phyloP scores from a whole-genome alignment of 2,329 filamentous ascomycete species.

The Penicillium sp. region DNA sequence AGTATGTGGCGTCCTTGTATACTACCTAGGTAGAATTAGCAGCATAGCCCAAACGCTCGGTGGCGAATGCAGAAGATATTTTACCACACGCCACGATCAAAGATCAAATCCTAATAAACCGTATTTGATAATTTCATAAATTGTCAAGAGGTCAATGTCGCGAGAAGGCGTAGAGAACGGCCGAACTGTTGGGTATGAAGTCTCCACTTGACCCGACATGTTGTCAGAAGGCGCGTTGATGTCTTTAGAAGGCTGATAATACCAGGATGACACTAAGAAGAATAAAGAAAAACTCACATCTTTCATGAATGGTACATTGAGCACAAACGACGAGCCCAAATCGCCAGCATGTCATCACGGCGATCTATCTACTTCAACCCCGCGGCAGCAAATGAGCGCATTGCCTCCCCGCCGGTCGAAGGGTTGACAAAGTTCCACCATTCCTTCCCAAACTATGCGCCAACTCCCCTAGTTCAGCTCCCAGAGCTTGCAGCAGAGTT shows the following conservation, averaged over 20 bases:
- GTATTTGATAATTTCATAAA: no score
- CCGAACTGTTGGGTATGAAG: background rate
- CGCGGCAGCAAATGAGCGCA: constrained; percentile 16
- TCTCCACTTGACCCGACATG: constrained; percentile 11
- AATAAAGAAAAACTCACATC: background rate
- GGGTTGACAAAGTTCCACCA: constrained; percentile 53
- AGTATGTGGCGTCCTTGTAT: no score
- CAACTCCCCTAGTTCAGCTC: constrained; percentile 57
- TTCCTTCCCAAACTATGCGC: constrained; percentile 56
- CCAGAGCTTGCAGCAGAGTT: constrained; percentile 57
- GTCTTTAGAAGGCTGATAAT: constrained; percentile 6
- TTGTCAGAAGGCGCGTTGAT: constrained; percentile 19
- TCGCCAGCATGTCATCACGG: constrained; percentile 18
- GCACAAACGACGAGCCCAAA: background rate
- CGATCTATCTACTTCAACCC: constrained; percentile 32
- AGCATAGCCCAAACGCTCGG: no score
- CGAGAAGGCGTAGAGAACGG: constrained; percentile 1
- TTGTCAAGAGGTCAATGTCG: no score
- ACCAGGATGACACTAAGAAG: background rate
- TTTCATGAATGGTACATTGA: background rate
- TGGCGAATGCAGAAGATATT: no score
- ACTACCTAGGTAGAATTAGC: no score
- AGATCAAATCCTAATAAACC: no score
- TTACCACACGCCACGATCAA: no score
- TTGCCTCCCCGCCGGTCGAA: constrained; percentile 9